These are phyloP conservation scores for Debaryomyces castellii DNA, from an alignment of 805 yeast genomes.

Conservation along the genomic window DNA sequence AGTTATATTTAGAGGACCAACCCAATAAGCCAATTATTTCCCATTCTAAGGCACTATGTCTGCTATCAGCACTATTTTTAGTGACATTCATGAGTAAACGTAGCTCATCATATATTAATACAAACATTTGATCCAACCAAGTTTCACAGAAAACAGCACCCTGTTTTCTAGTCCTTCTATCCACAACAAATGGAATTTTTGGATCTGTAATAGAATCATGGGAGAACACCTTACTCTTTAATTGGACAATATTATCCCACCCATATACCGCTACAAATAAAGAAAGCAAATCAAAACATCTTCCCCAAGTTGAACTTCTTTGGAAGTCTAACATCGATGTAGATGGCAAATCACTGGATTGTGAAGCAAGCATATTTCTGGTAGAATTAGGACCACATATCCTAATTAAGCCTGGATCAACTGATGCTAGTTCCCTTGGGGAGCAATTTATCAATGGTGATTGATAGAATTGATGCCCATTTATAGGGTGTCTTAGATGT, in stretches of 20 bases:
- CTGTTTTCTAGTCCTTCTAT: constrained; percentile 17
- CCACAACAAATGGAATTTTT: constrained; percentile 15
- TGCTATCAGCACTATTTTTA: constrained; percentile 21
- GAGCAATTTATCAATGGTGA: constrained; percentile 35
- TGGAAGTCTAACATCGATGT: constrained; percentile 32
- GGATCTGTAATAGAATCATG: background rate
- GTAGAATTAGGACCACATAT: constrained; percentile 26
- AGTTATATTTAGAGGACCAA: constrained; percentile 40
- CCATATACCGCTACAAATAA: constrained; percentile 67
- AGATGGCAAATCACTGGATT: constrained; percentile 25
- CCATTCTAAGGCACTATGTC: constrained; percentile 72
- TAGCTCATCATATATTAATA: constrained; percentile 65
- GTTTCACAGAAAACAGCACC: constrained; percentile 54
- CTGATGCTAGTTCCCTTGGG: constrained; percentile 34
- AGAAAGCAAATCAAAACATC: constrained; percentile 65
- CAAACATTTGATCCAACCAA: constrained; percentile 76
- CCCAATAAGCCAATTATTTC: constrained; percentile 63
- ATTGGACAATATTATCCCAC: constrained; percentile 73
- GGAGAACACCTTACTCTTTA: constrained; percentile 70
- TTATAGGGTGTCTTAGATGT: constrained; percentile 32
- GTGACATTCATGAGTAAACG: constrained; percentile 23
- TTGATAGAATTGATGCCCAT: constrained; percentile 34
- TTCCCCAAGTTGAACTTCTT: constrained; percentile 40
- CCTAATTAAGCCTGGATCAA: constrained; percentile 28
- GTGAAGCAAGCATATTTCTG: constrained; percentile 29